Percentiles rank a stretch among this genome's conserved stretches.
phyloP scores from a whole-genome alignment of 345 rosid genomes.

The Populus simonii region DNA sequence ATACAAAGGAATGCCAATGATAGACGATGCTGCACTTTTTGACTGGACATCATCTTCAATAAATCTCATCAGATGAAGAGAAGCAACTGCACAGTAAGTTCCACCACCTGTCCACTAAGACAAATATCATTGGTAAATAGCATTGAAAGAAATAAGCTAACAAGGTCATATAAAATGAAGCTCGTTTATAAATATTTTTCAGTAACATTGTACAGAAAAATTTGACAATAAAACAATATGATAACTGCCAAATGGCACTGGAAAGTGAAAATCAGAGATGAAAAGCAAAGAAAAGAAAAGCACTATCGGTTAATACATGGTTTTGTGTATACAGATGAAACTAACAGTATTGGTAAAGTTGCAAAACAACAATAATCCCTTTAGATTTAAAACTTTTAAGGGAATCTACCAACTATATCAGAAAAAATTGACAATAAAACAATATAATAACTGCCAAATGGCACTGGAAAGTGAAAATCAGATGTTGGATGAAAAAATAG shows the following conservation, averaged over 20 bases:
- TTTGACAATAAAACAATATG: background rate
- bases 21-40: conserved; percentile 37
- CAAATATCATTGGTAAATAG: conserved; percentile 34
- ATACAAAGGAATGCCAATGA: conserved; percentile 46
- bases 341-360: background rate
- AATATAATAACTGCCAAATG: too few relatives aligned
- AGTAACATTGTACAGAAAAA: background rate
- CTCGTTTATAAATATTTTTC: background rate
- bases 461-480: background rate
- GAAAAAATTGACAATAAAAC: background rate
- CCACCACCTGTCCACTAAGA: conserved; percentile 88
- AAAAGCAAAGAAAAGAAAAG: background rate
- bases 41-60: conserved; percentile 60
- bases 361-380: background rate
- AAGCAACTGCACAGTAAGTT: conserved; percentile 87
- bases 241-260: too few relatives aligned
- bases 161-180: background rate
- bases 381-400: background rate
- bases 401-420: background rate
- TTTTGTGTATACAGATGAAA: background rate
- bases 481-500: background rate
- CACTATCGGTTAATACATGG: background rate
- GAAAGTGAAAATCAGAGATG: background rate
- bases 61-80: conserved; percentile 80
- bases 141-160: conserved; percentile 12